A percentile compares a stretch with the other conserved stretches of the same genome.
Evolutionary conservation across 2,329 filamentous ascomycete genomes (phyloP).

Genomic region (Gnomoniopsis smithogilvyi): DNA sequence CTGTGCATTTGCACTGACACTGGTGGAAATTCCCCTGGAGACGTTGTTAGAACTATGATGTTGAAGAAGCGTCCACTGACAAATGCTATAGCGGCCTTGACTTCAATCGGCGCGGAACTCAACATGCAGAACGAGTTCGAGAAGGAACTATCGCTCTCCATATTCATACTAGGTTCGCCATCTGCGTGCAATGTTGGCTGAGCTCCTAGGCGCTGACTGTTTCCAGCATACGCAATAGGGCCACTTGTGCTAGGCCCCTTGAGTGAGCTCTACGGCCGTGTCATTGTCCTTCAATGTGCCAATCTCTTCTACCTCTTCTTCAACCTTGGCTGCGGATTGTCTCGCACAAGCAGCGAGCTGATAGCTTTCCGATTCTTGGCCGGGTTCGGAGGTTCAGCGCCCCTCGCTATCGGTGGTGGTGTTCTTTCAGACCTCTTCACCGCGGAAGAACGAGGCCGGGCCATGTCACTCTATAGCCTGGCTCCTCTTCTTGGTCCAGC

Average conservation of each 20-base stretch:
- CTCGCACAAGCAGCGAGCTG: constrained; percentile 48
- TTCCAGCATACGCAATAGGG: constrained; percentile 26
- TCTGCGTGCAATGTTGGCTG: neutral
- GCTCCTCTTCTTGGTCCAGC: constrained; percentile 64
- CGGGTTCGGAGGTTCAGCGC: constrained; percentile 56
- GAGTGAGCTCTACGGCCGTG: constrained; percentile 54
- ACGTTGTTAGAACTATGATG: no score
- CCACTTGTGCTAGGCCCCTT: constrained; percentile 49
- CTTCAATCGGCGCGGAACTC: constrained; percentile 37
- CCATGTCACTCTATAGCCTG: constrained; percentile 61
- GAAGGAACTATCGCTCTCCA: constrained; percentile 43
- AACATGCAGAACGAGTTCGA: constrained; percentile 35
- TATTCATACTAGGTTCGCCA: constrained; percentile 42
- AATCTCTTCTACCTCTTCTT: constrained; percentile 54
- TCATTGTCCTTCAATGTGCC: constrained; percentile 49
- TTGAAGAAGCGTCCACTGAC: no score
- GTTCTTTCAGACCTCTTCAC: constrained; percentile 47
- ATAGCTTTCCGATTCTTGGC: constrained; percentile 57
- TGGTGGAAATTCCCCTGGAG: no score
- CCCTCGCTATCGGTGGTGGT: constrained; percentile 44
- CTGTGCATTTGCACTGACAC: no score
- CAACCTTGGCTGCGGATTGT: constrained; percentile 51
- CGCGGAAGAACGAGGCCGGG: constrained; percentile 59
- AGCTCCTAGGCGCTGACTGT: neutral
- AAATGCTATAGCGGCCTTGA: constrained; percentile 20